Percentiles rank a stretch among this genome's conserved stretches.
Conservation (phyloP, 179 eudicot genomes). For the Carnegiea gigantea region DNA sequence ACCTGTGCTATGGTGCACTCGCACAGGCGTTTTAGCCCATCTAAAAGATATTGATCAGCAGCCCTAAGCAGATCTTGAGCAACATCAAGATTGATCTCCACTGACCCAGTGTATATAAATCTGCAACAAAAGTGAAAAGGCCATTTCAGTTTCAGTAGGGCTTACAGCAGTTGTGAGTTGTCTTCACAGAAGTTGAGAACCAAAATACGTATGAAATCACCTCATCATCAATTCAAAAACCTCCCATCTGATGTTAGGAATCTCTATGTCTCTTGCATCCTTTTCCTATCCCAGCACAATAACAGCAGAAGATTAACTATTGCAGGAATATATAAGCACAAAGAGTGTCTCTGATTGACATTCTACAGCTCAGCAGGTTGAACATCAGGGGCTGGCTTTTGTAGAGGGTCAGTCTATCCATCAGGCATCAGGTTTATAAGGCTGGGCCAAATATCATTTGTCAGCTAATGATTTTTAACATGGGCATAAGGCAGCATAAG, state of each 20-base stretch:
- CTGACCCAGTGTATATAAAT: conserved; percentile 89
- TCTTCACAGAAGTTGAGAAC: not conserved
- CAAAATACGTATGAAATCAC: conserved; percentile 12
- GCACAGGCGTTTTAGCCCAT: conserved; percentile 85
- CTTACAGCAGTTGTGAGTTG: not conserved
- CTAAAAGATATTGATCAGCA: conserved; percentile 90
- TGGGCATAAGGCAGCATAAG: not conserved
- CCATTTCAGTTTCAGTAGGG: not conserved
- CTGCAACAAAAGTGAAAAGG: conserved; percentile 36
- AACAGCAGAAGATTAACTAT: not conserved
- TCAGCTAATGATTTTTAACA: not conserved
- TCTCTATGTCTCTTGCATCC: conserved; percentile 44
- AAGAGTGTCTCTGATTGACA: not conserved
- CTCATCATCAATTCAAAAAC: conserved; percentile 54
- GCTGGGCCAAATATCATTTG: no score
- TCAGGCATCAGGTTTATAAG: not conserved
- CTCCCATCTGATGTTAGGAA: conserved; percentile 50
- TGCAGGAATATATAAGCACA: not conserved
- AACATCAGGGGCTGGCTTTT: not conserved
- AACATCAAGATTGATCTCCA: conserved; percentile 59
- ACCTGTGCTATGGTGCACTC: conserved; percentile 90
- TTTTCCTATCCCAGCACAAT: conserved; percentile 32
- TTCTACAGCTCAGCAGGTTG: conserved; percentile 1
- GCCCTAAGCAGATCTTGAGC: conserved; percentile 91
- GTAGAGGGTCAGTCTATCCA: not conserved